phyloP scores from a whole-genome alignment of 2,329 filamentous ascomycete species.

The Chrysoporthe austroafricana region DNA sequence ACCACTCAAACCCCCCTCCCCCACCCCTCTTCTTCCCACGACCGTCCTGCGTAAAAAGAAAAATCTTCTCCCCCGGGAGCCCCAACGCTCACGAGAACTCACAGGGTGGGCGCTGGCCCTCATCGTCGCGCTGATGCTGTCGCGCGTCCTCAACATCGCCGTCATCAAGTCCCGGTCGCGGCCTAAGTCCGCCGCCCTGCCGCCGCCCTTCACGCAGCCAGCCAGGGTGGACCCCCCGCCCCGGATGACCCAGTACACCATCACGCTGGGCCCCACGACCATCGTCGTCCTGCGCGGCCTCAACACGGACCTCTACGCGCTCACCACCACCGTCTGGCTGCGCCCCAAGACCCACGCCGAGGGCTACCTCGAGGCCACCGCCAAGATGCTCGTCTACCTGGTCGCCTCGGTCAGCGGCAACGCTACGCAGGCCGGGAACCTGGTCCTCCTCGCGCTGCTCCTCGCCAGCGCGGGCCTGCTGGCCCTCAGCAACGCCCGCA shows the following conservation, averaged over 20 bases:
- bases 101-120: slow-evolving; percentile 53
- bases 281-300: slow-evolving; percentile 55
- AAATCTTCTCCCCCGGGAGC: not conserved
- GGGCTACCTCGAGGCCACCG: slow-evolving; percentile 54
- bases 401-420: slow-evolving; percentile 60
- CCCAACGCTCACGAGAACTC: slow-evolving; percentile 17
- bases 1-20: not conserved
- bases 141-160: slow-evolving; percentile 59
- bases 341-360: slow-evolving; percentile 54
- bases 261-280: slow-evolving; percentile 25
- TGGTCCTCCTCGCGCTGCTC: slow-evolving; percentile 55
- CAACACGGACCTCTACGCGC: slow-evolving; percentile 60
- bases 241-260: slow-evolving; percentile 25
- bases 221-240: slow-evolving; percentile 26
- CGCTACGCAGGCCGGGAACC: slow-evolving; percentile 54
- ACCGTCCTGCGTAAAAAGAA: not conserved
- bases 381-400: slow-evolving; percentile 62
- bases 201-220: slow-evolving; percentile 9
- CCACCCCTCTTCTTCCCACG: not conserved
- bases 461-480: slow-evolving; percentile 57
- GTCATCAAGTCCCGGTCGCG: slow-evolving; percentile 56
- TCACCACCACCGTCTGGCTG: slow-evolving; percentile 62
- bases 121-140: slow-evolving; percentile 53
- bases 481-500: slow-evolving; percentile 56
- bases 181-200: slow-evolving; percentile 20